Base-by-base conservation (phyloP, 1,284 basidiomycete species). In the Gomphus bonarii region DNA sequence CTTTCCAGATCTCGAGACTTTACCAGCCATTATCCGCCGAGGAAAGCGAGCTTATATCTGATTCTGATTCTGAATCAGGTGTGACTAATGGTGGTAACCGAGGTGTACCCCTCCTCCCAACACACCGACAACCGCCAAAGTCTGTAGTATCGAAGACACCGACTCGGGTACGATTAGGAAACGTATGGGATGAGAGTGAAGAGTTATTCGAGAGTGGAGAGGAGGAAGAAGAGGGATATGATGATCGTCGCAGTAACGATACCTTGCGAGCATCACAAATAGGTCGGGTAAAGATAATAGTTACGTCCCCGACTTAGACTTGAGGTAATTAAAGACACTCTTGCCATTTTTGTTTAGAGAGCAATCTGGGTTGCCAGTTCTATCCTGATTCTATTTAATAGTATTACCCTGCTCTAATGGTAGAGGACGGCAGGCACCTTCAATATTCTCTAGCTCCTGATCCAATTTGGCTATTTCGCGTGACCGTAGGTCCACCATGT, bases 141-240 rank as follows among this genome's bases (percentile, higher is more conserved):
- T 57, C 63, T 2, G 30, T 62, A 3, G 36, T 47, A 65, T 59
- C 55, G 54, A 61, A 54, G 63, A 51, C 42, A 42, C 36, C 31
- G 61, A 52, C 16, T 65, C 62, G 62, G 43, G 65, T 69, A 31
- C 69, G 75, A 22, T 69, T 88, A 38, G 74, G 75, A 11, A 75
- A 90, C 64, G 80, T 88, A 28, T 88, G 86, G 85, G 84, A 89
- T 61, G 84, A 87, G 63, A 75, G 80, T 18, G 86, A 90, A 67
- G 88, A 88, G 57, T 61, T 87, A 40, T 91, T 91, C 65, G 82
- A 74, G 36, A 75, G 88, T 58, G 87, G 85, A 6, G 76, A 72
- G 16, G 79, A 80, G 52, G 80, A 77, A 63, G 81, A 82, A 48
- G 75, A 76, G n/a, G 82, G 84, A 30, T 66, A 57, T 46, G 28